phyloP scores from a whole-genome alignment of 2,329 filamentous ascomycete genomes.

The Lachnellula willkommii region DNA sequence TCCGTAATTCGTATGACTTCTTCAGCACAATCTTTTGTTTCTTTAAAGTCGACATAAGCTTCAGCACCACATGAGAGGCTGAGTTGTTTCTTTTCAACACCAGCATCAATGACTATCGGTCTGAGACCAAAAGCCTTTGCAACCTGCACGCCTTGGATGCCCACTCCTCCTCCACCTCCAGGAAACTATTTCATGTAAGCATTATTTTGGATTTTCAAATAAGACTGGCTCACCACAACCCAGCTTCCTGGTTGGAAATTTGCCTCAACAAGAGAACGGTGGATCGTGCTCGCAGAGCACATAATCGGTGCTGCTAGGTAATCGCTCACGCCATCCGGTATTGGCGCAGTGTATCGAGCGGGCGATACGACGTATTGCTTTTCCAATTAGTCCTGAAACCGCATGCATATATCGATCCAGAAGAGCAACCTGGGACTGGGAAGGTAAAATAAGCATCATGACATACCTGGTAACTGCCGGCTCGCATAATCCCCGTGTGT shows the following conservation, averaged over 20 bases:
- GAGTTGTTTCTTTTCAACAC: constrained; percentile 19
- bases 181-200: background rate
- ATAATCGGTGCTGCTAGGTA: constrained; percentile 55
- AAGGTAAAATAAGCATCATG: too few species aligned
- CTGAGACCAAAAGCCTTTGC: constrained; percentile 24
- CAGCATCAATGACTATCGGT: constrained; percentile 23
- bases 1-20: background rate
- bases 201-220: too few species aligned
- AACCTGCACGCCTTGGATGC: constrained; percentile 26
- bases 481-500: too few species aligned
- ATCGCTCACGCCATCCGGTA: constrained; percentile 50
- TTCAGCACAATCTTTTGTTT: background rate
- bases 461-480: too few species aligned
- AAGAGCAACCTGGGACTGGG: too few species aligned
- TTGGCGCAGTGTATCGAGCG: constrained; percentile 39
- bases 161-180: constrained; percentile 27
- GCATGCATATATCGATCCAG: background rate
- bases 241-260: constrained; percentile 28
- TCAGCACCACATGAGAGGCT: constrained; percentile 24
- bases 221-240: constrained; percentile 13
- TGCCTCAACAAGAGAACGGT: constrained; percentile 49
- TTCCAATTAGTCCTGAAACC: background rate
- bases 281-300: constrained; percentile 54
- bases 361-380: constrained; percentile 55
- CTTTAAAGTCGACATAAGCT: constrained; percentile 19